phyloP scores from a whole-genome alignment of 2,329 filamentous ascomycete genomes.

The Monosporascus sp. region DNA sequence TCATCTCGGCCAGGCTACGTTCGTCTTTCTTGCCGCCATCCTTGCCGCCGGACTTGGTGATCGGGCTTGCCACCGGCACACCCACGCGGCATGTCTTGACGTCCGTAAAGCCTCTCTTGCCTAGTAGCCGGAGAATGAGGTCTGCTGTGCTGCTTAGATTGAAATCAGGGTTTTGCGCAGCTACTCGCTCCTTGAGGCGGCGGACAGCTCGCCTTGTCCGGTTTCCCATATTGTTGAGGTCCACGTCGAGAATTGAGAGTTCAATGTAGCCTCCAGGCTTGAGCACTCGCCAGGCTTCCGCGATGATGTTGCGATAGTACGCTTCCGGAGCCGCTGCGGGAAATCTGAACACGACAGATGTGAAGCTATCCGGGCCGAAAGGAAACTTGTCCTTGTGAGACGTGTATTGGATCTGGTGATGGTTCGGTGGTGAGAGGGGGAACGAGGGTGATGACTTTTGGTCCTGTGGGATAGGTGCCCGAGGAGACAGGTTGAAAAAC shows the following conservation, averaged over 20 bases:
- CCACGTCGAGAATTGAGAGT: conserved; percentile 70
- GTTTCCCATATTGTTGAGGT: conserved; percentile 78
- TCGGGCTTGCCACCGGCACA: conserved; percentile 62
- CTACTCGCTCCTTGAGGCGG: conserved; percentile 66
- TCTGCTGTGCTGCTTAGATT: conserved; percentile 58
- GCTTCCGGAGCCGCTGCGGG: conserved; percentile 64
- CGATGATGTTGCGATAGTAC: conserved; percentile 65
- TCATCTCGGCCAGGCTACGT: conserved; percentile 64
- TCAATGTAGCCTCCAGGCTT: conserved; percentile 78
- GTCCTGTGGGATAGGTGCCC: conserved; percentile 45
- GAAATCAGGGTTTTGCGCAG: conserved; percentile 53
- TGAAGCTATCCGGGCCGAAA: conserved; percentile 71
- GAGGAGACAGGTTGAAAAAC: conserved; percentile 70
- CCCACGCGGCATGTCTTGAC: conserved; percentile 75
- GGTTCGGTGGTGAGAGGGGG: conserved; percentile 60
- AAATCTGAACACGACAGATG: conserved; percentile 72
- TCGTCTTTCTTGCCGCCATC: conserved; percentile 39
- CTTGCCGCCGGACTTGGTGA: conserved; percentile 24
- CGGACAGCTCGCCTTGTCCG: conserved; percentile 64
- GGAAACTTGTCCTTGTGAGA: conserved; percentile 64
- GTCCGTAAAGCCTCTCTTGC: conserved; percentile 63
- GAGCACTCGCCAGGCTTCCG: conserved; percentile 71
- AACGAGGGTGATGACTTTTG: conserved; percentile 40
- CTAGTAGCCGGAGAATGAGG: conserved; percentile 61
- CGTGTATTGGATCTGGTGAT: conserved; percentile 67